A percentile compares a stretch with the other conserved stretches of the same genome.
phyloP scores from a whole-genome alignment of 805 yeast genomes.

The Yamadazyma akitaensis region DNA sequence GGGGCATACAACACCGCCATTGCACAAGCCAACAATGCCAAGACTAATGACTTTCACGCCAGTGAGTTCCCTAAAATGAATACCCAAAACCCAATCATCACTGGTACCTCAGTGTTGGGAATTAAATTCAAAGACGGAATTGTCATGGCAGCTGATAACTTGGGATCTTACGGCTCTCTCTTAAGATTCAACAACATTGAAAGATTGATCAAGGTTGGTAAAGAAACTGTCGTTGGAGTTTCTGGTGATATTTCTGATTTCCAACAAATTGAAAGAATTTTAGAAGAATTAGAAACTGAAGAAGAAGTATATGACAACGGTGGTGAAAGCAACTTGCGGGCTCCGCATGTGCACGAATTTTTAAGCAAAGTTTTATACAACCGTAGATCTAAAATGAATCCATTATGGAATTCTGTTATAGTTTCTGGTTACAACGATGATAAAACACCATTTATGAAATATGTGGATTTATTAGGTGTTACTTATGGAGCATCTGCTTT shows the following conservation, averaged over 20 bases:
- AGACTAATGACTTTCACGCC: not conserved
- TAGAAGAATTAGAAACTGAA: constrained; percentile 70
- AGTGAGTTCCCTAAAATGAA: constrained; percentile 64
- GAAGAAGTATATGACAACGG: constrained; percentile 76
- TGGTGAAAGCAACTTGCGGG: constrained; percentile 58
- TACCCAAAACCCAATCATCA: constrained; percentile 92
- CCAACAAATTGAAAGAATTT: constrained; percentile 71
- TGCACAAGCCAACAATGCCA: constrained; percentile 52
- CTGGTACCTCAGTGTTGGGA: constrained; percentile 94
- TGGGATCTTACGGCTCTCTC: constrained; percentile 90
- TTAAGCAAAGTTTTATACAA: constrained; percentile 78
- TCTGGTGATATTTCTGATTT: constrained; percentile 94
- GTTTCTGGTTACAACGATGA: constrained; percentile 86
- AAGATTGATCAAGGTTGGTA: constrained; percentile 81
- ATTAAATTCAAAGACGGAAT: constrained; percentile 89
- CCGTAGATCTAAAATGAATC: constrained; percentile 91
- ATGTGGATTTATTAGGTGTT: constrained; percentile 89
- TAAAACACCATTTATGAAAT: constrained; percentile 64
- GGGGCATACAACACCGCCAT: constrained; percentile 77
- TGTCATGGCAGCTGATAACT: constrained; percentile 90
- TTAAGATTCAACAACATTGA: constrained; percentile 83
- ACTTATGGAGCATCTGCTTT: constrained; percentile 82
- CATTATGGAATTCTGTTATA: constrained; percentile 90
- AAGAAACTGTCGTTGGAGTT: constrained; percentile 83
- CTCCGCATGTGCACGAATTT: constrained; percentile 87